Evolutionary conservation across 108 stramenopile genomes (phyloP), one percentile per base, ranked within the genome.

Genomic region (Nitzschia putrida): DNA sequence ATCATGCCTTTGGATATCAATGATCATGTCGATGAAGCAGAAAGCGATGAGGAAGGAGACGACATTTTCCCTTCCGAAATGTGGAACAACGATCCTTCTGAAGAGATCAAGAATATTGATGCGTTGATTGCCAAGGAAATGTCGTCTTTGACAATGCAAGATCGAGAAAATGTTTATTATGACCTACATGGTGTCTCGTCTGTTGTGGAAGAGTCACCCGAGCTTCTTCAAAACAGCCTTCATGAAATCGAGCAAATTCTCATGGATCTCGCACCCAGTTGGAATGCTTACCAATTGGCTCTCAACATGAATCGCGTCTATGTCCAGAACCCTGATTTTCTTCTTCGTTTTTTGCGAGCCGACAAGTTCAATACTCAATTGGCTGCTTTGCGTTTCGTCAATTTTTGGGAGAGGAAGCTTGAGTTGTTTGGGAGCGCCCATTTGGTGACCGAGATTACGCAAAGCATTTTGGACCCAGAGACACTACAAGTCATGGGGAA

Each of bases 391-490:
- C 54, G 74, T 11, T 38, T 75, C 11, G 59, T 39, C 20, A 8
- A 34, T 18, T 58, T 68, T 38, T 75, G 58, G n/a, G 9, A 75
- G 16, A 8, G 37, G 16, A 75, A 68, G 37, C 26, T 61, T 14
- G 51, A 68, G 7, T 50, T 75, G 16, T 75, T 75, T 53, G 74
- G 74, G 9, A 11, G 12, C 8, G 66, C 67, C 5, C 21, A 23
- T 6, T 52, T 68, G 24, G 47, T 53, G 0, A 61, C 14, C 6
- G 26, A 53, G 11, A 73, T 73, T 47, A 43, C 42, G 4, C 64
- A 57, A 57, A 53, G 55, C 42, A 53, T 64, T 45, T 23, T 73
- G 16, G 26, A 40, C 13, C 14, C 21, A n/a, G 59, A 68, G 6
- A 58, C 74, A 14, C 18, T 52, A 38, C 18, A 23, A n/a, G 67